Base-by-base conservation (phyloP, 495 filamentous ascomycete species). In the Monascus purpureus region DNA sequence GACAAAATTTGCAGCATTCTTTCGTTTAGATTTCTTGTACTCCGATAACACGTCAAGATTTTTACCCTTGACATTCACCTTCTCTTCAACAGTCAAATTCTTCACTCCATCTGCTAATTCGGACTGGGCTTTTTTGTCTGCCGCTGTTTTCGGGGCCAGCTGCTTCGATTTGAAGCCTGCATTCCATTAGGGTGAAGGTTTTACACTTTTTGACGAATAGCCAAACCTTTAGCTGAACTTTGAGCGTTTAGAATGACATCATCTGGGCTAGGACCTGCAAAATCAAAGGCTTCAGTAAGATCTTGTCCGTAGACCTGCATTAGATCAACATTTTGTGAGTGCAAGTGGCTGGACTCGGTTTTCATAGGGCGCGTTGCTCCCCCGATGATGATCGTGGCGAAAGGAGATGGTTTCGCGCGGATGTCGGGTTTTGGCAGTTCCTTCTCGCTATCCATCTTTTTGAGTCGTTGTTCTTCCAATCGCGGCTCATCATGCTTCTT, bases 261-360 rank as follows among this genome's bases (percentile, higher is more conserved):
- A 58, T 97, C 90, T 43, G 90, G 90, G 53, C 88, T 95, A 33
- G 90, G 90, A 39, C 70, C 81, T 72, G 77, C 63, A 63, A 96
- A 97, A 32, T 77, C 73, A 57, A 63, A 67, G 24, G 52, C 49
- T 57, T 72, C 55, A 65, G 63, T 49, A 54, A 60, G 47, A 31
- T 61, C 46, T 34, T 55, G 47, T 42, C 51, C 53, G 50, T 59
- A 49, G 41, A 63, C 53, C 68, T 69, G 41, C 61, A 75, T 49
- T 65, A 59, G 31, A 58, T 65, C 59, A 59, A 70, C 36, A 42
- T 40, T 41, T 31, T 43, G 47, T 40, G 55, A 39, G 37, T 49
- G 39, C 46, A 59, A 36, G 49, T 55, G 56, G 50, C 45, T 54
- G 42, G 36, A 55, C 52, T 59, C 49, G 49, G 55, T 39, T 40